Percentiles rank a stretch among this genome's conserved stretches.
Conservation (phyloP, 352 stramenopile species). For the Blastocystis sp. region DNA sequence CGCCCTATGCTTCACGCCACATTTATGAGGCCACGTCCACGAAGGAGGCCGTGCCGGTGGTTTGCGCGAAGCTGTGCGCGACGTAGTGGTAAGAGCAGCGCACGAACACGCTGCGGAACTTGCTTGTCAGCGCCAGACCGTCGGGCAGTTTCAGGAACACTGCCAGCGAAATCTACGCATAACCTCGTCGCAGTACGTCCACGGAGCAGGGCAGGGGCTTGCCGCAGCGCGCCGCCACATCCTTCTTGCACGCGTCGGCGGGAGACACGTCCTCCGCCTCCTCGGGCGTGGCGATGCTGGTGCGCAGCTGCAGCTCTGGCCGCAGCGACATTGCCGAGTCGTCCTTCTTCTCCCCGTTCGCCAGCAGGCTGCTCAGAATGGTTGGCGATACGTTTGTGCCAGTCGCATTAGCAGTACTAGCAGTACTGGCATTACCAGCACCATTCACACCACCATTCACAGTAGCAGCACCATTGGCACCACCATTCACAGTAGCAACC, state of each 20-base stretch:
- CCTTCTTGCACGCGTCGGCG: background rate
- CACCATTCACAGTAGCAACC: too few relatives aligned
- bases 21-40: background rate
- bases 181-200: background rate
- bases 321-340: background rate
- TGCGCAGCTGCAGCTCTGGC: background rate
- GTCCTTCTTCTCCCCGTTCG: background rate
- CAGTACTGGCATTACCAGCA: too few relatives aligned
- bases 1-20: background rate
- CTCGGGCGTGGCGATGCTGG: background rate
- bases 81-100: slow-evolving; percentile 14
- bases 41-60: background rate
- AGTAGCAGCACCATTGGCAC: too few relatives aligned
- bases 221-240: slow-evolving; percentile 19
- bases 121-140: background rate
- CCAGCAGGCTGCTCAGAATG: too few relatives aligned
- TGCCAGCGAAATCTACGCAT: slow-evolving; percentile 28
- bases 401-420: too few relatives aligned
- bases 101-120: slow-evolving; percentile 53
- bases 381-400: too few relatives aligned
- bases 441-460: too few relatives aligned
- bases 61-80: background rate
- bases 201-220: slow-evolving; percentile 39
- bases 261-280: background rate
- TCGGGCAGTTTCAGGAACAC: slow-evolving; percentile 28